A percentile compares a stretch with the other conserved stretches of the same genome.
These are phyloP conservation scores for Ascochyta viciae-villosae DNA, from an alignment of 2,329 filamentous ascomycete genomes.

Conservation along the genomic window DNA sequence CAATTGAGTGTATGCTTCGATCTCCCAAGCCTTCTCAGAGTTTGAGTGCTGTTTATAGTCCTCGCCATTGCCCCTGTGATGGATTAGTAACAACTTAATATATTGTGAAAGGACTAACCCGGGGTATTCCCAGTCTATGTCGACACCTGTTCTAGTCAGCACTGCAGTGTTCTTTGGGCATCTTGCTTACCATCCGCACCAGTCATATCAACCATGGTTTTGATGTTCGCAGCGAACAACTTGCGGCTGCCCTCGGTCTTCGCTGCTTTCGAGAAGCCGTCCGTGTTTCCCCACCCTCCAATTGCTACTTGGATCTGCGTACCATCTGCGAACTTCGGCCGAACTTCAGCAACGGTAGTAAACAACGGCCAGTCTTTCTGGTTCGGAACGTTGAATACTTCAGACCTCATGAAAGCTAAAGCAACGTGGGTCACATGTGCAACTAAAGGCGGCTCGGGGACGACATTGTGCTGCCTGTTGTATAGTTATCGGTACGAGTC, in stretches of 20 bases:
- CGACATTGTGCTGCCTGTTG: conserved; percentile 37
- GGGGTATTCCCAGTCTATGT: conserved; percentile 72
- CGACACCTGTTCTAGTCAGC: conserved; percentile 35
- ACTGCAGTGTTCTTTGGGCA: not conserved
- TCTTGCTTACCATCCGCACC: conserved; percentile 66
- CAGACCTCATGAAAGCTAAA: conserved; percentile 42
- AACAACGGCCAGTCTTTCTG: conserved; percentile 36
- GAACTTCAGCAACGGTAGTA: conserved; percentile 31
- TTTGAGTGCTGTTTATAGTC: conserved; percentile 72
- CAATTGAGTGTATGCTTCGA: conserved; percentile 68
- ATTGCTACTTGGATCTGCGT: conserved; percentile 61
- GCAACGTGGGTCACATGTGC: conserved; percentile 37
- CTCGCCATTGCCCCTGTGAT: conserved; percentile 64
- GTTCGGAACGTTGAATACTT: conserved; percentile 34
- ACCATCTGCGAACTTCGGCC: conserved; percentile 56
- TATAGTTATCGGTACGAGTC: not conserved
- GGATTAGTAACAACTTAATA: not conserved
- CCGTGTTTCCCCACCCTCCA: conserved; percentile 76
- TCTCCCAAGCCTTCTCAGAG: conserved; percentile 63
- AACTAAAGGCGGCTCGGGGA: conserved; percentile 28
- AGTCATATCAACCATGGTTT: conserved; percentile 65
- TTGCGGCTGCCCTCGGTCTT: conserved; percentile 59
- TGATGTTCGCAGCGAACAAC: conserved; percentile 69
- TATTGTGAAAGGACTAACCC: conserved; percentile 32
- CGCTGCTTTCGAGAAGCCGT: conserved; percentile 67